phyloP scores from a whole-genome alignment of 768 basidiomycete genomes.

The Termitomyces heimii region DNA sequence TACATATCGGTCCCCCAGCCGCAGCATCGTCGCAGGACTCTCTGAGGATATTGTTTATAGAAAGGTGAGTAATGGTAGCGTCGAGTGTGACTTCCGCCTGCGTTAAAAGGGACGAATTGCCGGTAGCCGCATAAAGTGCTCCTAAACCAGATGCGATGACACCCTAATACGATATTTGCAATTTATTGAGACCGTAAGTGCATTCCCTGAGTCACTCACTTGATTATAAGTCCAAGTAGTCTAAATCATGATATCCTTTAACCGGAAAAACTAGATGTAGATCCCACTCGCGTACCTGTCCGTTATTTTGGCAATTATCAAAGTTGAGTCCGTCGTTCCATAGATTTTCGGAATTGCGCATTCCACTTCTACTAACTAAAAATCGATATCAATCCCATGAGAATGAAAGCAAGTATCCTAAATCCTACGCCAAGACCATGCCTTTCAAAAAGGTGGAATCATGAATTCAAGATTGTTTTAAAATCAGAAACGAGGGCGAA shows the following conservation, averaged over 20 bases:
- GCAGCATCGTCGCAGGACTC: conserved; percentile 48
- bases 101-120: conserved; percentile 31
- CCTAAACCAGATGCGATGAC: conserved; percentile 51
- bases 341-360: conserved; percentile 39
- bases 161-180: conserved; percentile 24
- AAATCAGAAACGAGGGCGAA: conserved; percentile 7
- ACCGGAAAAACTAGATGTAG: background rate
- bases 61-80: conserved; percentile 37
- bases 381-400: background rate
- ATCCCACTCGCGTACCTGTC: conserved; percentile 23
- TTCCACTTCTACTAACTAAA: conserved; percentile 35
- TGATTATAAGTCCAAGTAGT: conserved; percentile 61
- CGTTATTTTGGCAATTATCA: conserved; percentile 34
- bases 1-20: conserved; percentile 32
- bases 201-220: conserved; percentile 17
- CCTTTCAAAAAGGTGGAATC: conserved; percentile 12
- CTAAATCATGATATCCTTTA: conserved; percentile 14
- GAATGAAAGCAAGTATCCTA: background rate
- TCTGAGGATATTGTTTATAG: conserved; percentile 34
- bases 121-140: conserved; percentile 35
- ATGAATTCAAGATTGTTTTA: background rate
- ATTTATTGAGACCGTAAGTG: background rate
- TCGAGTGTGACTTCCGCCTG: conserved; percentile 49
- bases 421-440: conserved; percentile 31
- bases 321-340: conserved; percentile 39